Conservation (phyloP, 306 rosid species). For the Lathyrus aphaca region DNA sequence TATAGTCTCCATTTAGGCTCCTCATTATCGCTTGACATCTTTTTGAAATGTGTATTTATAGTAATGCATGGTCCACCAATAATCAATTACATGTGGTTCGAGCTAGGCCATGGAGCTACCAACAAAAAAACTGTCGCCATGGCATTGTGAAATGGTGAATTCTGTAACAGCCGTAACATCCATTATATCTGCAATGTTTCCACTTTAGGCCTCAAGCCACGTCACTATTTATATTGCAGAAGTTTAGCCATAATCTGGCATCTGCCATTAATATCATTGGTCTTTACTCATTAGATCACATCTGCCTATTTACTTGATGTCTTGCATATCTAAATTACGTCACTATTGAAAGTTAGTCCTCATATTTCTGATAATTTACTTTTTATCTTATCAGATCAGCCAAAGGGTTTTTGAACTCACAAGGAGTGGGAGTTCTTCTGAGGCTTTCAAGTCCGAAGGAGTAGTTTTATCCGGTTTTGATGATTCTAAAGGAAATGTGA, state of each 20-base stretch:
- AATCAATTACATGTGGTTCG: background rate
- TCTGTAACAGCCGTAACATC: background rate
- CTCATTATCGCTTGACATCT: background rate
- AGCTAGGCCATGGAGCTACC: background rate
- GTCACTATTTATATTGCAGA: background rate
- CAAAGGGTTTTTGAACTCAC: conserved; percentile 77
- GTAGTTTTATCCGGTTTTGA: conserved; percentile 39
- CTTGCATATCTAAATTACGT: conserved; percentile 5
- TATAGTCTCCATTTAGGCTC: background rate
- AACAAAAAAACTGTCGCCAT: background rate
- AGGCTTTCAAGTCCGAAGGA: conserved; percentile 52
- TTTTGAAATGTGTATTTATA: background rate
- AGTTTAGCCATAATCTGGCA: background rate
- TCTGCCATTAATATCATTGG: background rate
- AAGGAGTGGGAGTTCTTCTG: conserved; percentile 47
- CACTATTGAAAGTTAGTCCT: background rate
- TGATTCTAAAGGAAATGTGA: conserved; percentile 44
- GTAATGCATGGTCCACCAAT: background rate
- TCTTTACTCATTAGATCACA: background rate
- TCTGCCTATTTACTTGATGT: background rate
- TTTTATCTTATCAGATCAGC: conserved; percentile 71
- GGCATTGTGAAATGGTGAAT: background rate
- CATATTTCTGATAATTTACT: conserved; percentile 3
- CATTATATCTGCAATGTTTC: background rate
- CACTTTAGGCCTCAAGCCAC: background rate